These are phyloP conservation scores for Opeltia flavorubescens DNA, from an alignment of 495 filamentous ascomycete genomes.

Conservation along the genomic window DNA sequence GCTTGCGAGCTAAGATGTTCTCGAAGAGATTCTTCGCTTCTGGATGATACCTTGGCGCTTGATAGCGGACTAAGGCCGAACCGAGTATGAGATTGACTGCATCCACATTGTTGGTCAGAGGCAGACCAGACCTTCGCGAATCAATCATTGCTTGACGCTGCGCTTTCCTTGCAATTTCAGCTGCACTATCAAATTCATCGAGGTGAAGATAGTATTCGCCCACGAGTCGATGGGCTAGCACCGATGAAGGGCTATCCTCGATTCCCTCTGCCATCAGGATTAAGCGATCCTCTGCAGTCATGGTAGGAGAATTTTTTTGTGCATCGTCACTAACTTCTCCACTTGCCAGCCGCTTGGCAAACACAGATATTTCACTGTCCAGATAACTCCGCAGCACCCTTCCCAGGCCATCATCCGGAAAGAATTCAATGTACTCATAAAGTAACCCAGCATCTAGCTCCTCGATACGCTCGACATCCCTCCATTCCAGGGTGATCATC, in stretches of 20 bases:
- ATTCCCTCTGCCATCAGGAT: constrained; percentile 76
- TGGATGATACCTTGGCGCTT: constrained; percentile 74
- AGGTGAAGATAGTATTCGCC: constrained; percentile 70
- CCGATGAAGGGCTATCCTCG: constrained; percentile 50
- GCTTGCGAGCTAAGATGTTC: constrained; percentile 54
- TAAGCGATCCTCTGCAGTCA: constrained; percentile 57
- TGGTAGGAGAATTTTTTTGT: constrained; percentile 28
- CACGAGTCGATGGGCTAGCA: constrained; percentile 73
- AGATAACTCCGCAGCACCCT: constrained; percentile 72
- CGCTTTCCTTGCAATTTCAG: constrained; percentile 64
- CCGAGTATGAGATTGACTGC: constrained; percentile 62
- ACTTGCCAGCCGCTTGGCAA: constrained; percentile 34
- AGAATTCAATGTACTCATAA: constrained; percentile 66
- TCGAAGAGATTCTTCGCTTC: constrained; percentile 80
- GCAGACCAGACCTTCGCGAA: constrained; percentile 47
- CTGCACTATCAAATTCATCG: constrained; percentile 75
- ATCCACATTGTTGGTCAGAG: constrained; percentile 52
- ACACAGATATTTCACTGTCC: constrained; percentile 72
- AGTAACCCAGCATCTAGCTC: constrained; percentile 64
- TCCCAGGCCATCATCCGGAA: constrained; percentile 67
- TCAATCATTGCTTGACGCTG: constrained; percentile 44
- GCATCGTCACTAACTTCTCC: constrained; percentile 24
- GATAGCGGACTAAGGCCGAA: constrained; percentile 72
- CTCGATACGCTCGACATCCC: constrained; percentile 54
- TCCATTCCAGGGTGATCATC: constrained; percentile 82